A percentile compares a stretch with the other conserved stretches of the same genome.
phyloP scores from a whole-genome alignment of 1,284 basidiomycete species.

The Tremellales sp. region DNA sequence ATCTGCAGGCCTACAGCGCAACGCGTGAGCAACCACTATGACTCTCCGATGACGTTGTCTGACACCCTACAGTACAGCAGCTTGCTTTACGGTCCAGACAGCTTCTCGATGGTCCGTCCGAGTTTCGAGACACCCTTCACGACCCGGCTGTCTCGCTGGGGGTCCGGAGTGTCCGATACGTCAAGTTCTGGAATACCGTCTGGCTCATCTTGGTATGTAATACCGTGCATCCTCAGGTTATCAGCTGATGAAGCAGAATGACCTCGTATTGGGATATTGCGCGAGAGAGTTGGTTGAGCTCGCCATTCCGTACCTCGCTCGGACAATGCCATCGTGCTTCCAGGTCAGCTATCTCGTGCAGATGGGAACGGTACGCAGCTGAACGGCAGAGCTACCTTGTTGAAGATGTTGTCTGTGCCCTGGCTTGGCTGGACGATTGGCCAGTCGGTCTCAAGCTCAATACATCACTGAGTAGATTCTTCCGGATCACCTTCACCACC shows the following conservation, averaged over 20 bases:
- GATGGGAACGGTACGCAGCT: neutral
- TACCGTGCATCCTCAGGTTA: neutral
- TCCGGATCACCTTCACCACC: slow-evolving; percentile 65
- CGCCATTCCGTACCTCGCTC: slow-evolving; percentile 10
- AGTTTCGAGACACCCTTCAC: slow-evolving; percentile 14
- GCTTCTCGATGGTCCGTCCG: slow-evolving; percentile 6
- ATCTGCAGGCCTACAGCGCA: too few species aligned
- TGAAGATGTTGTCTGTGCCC: slow-evolving; percentile 11
- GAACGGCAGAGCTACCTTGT: slow-evolving; percentile 9
- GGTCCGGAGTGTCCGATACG: slow-evolving; percentile 10
- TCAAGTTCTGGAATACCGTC: slow-evolving; percentile 81
- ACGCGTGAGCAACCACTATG: too few species aligned
- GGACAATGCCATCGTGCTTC: slow-evolving; percentile 11
- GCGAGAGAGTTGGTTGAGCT: slow-evolving; percentile 12
- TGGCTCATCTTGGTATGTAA: slow-evolving; percentile 67
- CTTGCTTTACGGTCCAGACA: slow-evolving; percentile 19
- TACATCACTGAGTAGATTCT: slow-evolving; percentile 80
- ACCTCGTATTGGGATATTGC: slow-evolving; percentile 49
- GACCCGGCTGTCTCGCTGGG: slow-evolving; percentile 16
- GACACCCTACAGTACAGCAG: slow-evolving; percentile 30
- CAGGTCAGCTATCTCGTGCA: slow-evolving; percentile 26
- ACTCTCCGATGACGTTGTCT: too few species aligned
- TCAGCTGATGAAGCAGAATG: slow-evolving; percentile 55
- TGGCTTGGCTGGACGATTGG: slow-evolving; percentile 85
- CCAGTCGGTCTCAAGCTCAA: slow-evolving; percentile 95